Base-by-base conservation (phyloP, 2,329 filamentous ascomycete genomes). In the Trichoderma guizhouense region DNA sequence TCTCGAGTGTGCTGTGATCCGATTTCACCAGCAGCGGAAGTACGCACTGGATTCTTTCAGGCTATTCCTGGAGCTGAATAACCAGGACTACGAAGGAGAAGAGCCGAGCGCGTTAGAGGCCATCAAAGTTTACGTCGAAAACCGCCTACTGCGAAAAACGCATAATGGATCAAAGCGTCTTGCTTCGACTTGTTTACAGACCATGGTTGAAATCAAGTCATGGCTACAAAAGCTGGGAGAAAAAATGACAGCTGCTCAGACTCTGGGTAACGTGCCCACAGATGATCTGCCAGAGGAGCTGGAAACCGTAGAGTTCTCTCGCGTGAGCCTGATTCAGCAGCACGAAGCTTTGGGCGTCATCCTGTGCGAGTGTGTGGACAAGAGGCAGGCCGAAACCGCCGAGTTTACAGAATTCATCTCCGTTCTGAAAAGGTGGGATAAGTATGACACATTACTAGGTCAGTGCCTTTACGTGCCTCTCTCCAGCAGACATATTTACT, bases 321-420 rank as follows among this genome's bases (percentile, higher is more conserved):
- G 92, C 58, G 84, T 89, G 75, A 97, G 93, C 77, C 86, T 99
- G 66, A 89, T 92, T 26, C 91, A 93, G 77, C 95, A 99, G 80
- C 97, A 99, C 79, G 95, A 99, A 79, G 89, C 92, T 18, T 84
- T 99, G 18, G 91, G 92, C 14, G 88, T 94, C n/a, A 92, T 97
- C 68, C 83, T 97, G 66, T 91, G 90, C 73, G 90, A 92, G 73
- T 88, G 96, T 69, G 88, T 97, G 73, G 93, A 95, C 76, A 91
- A 90, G 74, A 89, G 90, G 69, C 91, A 92, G 76, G 91, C 91
- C 3, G 88, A 87, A 58, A 83, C 89, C 6, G 85, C 90, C 43
- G 94, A 98, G 78, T 95, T 97, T 76, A 86, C 90, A 57, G 84
- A 88, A 7, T 88, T 98, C 53, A 82, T 98, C 55, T 85, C 86